Percentiles rank a stretch among this genome's conserved stretches.
These are phyloP conservation scores for Fusarium sp. DNA, from an alignment of 2,329 filamentous ascomycete species.

Conservation along the genomic window DNA sequence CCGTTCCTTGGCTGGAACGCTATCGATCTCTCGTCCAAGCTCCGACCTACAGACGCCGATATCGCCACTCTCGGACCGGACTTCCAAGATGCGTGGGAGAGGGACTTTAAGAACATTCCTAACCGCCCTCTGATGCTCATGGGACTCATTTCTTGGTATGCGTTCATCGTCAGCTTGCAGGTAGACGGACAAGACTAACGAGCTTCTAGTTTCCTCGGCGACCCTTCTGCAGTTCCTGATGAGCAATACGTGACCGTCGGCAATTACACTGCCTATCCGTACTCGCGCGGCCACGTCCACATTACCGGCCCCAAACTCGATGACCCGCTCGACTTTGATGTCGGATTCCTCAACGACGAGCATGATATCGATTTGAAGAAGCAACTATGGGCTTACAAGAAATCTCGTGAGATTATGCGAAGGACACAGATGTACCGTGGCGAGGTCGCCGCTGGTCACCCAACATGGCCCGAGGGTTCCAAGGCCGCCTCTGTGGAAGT, in stretches of 20 bases:
- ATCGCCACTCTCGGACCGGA: constrained; percentile 61
- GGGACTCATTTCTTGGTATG: constrained; percentile 44
- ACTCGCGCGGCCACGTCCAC: constrained; percentile 69
- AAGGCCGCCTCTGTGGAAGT: constrained; percentile 57
- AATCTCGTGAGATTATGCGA: constrained; percentile 67
- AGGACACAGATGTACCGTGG: constrained; percentile 64
- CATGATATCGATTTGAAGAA: constrained; percentile 69
- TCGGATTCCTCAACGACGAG: constrained; percentile 64
- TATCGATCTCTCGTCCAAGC: constrained; percentile 64
- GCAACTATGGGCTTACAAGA: constrained; percentile 72
- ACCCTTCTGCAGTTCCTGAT: constrained; percentile 49
- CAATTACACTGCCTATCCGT: constrained; percentile 56
- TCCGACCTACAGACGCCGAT: constrained; percentile 63
- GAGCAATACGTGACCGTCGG: constrained; percentile 63
- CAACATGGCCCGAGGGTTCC: constrained; percentile 54
- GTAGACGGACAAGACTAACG: not conserved
- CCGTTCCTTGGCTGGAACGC: constrained; percentile 65
- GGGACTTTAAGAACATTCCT: constrained; percentile 56
- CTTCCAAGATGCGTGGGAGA: constrained; percentile 64
- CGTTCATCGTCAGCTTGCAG: fast-evolving
- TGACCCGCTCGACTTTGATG: constrained; percentile 63
- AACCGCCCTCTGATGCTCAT: constrained; percentile 61
- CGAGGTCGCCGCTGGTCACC: constrained; percentile 55
- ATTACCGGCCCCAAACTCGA: constrained; percentile 57
- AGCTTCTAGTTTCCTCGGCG: constrained; percentile 50